phyloP scores from a whole-genome alignment of 306 rosid species.

The Comarum palustre region DNA sequence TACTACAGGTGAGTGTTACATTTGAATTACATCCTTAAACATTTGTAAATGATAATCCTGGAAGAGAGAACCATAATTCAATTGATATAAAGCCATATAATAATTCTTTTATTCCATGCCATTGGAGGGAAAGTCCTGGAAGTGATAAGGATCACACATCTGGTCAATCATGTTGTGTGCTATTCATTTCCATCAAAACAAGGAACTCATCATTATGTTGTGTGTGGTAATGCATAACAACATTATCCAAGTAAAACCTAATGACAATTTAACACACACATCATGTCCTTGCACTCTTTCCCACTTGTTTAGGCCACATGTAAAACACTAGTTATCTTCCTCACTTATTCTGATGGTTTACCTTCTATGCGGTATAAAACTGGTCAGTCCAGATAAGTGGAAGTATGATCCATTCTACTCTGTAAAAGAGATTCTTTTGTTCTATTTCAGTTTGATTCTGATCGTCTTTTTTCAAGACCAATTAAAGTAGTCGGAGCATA shows the following conservation, averaged over 20 bases:
- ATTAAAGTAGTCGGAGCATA: neutral
- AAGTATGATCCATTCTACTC: neutral
- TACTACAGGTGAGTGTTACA: slow-evolving; percentile 65
- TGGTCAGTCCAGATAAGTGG: neutral
- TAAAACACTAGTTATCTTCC: neutral
- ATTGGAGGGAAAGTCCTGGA: neutral
- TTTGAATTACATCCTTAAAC: slow-evolving; percentile 5
- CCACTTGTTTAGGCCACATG: neutral
- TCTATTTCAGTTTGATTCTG: neutral
- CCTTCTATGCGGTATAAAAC: neutral
- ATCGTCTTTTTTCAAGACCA: neutral
- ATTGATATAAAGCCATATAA: neutral
- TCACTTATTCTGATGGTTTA: neutral
- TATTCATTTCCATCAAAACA: neutral
- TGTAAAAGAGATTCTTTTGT: neutral
- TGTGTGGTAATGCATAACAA: neutral
- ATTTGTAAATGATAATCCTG: neutral
- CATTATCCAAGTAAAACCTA: neutral
- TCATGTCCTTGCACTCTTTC: neutral
- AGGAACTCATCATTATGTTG: neutral
- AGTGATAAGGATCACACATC: neutral
- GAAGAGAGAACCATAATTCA: neutral
- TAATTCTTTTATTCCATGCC: neutral
- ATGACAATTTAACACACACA: neutral
- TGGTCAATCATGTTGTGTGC: neutral